Conservation (phyloP, 805 yeast genomes). For the Wickerhamomyces chaumierensis region DNA sequence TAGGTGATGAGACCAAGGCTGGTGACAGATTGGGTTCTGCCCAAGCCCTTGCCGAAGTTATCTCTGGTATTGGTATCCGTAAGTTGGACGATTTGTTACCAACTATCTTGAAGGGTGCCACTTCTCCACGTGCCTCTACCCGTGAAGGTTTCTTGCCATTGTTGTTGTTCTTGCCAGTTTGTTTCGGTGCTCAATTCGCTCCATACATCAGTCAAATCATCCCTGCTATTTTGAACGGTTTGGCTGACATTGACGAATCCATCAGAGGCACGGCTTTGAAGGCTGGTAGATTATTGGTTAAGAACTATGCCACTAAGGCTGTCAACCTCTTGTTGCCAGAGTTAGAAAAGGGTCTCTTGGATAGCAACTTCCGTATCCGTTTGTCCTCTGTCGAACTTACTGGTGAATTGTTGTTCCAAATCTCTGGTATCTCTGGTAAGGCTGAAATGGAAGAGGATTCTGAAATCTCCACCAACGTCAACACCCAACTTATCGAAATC, state of each 20-base stretch:
- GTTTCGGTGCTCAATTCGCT: constrained; percentile 85
- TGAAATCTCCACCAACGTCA: constrained; percentile 38
- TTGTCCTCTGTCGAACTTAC: constrained; percentile 89
- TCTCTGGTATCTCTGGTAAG: constrained; percentile 80
- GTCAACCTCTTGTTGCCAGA: constrained; percentile 91
- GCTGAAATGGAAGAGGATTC: constrained; percentile 53
- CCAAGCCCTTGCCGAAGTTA: constrained; percentile 90
- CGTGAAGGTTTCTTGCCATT: constrained; percentile 92
- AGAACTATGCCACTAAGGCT: constrained; percentile 84
- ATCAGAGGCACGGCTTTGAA: constrained; percentile 83
- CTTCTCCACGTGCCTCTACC: constrained; percentile 52
- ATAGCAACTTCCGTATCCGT: constrained; percentile 75
- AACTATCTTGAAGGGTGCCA: constrained; percentile 58
- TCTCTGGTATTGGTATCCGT: constrained; percentile 79
- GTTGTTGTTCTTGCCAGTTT: constrained; percentile 80
- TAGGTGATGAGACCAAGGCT: constrained; percentile 64
- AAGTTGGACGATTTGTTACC: constrained; percentile 89
- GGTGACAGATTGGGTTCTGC: constrained; percentile 97
- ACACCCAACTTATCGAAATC: constrained; percentile 56
- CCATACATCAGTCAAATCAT: constrained; percentile 79
- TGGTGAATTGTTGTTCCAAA: constrained; percentile 89
- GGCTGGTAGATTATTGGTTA: constrained; percentile 86
- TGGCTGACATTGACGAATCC: constrained; percentile 82
- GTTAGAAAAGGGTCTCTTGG: constrained; percentile 80
- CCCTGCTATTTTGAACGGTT: constrained; percentile 84